Evolutionary conservation across 768 basidiomycete genomes (phyloP), one percentile per base, ranked within the genome.

Genomic region (Krasilnikovozyma curviuscula): DNA sequence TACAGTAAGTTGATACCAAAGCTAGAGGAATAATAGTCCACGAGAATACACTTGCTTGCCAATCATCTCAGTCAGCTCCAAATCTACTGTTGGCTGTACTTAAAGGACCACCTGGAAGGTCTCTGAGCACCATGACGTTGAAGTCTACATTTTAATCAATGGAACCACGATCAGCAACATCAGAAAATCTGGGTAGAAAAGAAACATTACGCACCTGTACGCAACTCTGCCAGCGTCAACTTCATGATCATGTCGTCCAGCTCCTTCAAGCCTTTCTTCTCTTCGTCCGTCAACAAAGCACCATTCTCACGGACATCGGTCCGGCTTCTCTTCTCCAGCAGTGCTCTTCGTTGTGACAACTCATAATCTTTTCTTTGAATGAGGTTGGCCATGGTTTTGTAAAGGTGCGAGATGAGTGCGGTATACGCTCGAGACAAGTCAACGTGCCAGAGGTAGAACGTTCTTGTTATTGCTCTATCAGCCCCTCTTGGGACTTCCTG

Each of bases 371-470:
- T 71, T 40, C 86, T 74, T 57, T 72, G 70, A 25, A 76, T 69
- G 53, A 93, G 77, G 62, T 98, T 97, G 61, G 74, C 85, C 46
- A 97, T 61, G 0, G 82, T 84, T 66, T 95, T 91, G 71, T 89
- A 89, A 30, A 89, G 67, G 55, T 75, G 75, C 27, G 73, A 73
- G 14, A 91, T 67, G 19, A 93, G 70, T 10, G 78, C 70, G 19
- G 79, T 75, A 58, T 82, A 84, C 9, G 83, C 81, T 60, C 85
- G 82, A 30, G 73, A 68, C 8, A 83, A 71, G 66, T 95, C 85
- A 44, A 93, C 81, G 63, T 80, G 85, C 91, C 91, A 97, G 28
- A 95, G 74, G 67, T 83, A 95, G 63, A 86, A 83, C 40, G 80
- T 88, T 23, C 85, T 73, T 0, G 79, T 74, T 4, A 86, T 83